phyloP scores from a whole-genome alignment of 2,329 filamentous ascomycete genomes.

The Dactylellina cionopaga region DNA sequence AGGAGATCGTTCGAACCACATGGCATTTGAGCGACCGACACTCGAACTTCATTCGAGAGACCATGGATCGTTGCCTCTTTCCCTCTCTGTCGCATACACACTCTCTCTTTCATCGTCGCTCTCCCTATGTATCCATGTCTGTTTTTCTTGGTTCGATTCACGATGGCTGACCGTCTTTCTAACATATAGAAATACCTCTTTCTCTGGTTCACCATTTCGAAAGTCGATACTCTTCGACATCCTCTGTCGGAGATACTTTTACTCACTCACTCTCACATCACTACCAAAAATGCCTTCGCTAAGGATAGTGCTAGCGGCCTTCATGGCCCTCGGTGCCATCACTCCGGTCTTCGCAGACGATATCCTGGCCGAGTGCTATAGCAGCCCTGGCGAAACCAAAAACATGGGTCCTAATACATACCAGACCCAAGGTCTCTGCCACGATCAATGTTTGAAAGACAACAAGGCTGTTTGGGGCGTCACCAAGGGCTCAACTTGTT shows the following conservation, averaged over 20 bases:
- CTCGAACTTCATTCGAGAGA: neutral
- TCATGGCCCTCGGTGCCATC: constrained; percentile 34
- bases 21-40: constrained; percentile 13
- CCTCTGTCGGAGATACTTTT: constrained; percentile 14
- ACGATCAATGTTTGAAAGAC: constrained; percentile 9
- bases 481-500: constrained; percentile 72
- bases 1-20: constrained; percentile 4
- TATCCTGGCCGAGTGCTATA: constrained; percentile 18
- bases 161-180: too few species aligned
- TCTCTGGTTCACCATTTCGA: too few species aligned
- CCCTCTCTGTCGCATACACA: neutral
- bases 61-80: neutral
- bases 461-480: constrained; percentile 69
- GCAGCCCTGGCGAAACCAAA: constrained; percentile 26
- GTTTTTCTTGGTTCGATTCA: too few species aligned
- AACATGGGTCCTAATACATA: constrained; percentile 45
- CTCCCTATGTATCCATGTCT: too few species aligned
- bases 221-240: constrained; percentile 15
- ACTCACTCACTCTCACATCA: neutral
- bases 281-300: constrained; percentile 35
- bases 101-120: neutral
- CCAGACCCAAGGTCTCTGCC: constrained; percentile 39
- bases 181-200: too few species aligned
- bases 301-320: constrained; percentile 24
- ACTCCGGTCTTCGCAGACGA: constrained; percentile 18